Percentiles rank a stretch among this genome's conserved stretches.
Conservation (phyloP, 805 yeast species). For the Clavispora phyllophila region DNA sequence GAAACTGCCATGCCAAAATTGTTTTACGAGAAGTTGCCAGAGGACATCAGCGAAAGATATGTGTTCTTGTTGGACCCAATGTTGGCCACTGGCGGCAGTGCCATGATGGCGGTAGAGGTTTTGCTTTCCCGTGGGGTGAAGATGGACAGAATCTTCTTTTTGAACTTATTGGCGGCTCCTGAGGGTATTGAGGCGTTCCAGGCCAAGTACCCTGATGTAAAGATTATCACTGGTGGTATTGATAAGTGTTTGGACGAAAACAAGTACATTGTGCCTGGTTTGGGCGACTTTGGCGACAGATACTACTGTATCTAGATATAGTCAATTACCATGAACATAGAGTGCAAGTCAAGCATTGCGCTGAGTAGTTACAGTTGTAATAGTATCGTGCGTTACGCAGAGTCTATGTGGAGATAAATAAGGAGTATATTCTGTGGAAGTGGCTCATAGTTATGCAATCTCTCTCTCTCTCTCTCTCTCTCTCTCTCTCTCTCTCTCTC, state of each 20-base stretch:
- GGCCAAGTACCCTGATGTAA: conserved; percentile 73
- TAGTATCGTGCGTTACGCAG: no score
- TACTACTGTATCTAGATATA: conserved; percentile 73
- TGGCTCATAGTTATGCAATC: no score
- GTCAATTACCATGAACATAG: no score
- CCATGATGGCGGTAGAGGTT: conserved; percentile 94
- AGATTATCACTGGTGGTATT: conserved; percentile 88
- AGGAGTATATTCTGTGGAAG: no score
- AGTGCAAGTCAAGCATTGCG: no score
- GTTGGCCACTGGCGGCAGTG: conserved; percentile 99
- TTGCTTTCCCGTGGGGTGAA: conserved; percentile 81
- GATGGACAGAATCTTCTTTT: conserved; percentile 79
- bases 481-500: no score
- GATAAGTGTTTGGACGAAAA: conserved; percentile 83
- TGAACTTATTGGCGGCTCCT: conserved; percentile 90
- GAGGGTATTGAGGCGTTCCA: conserved; percentile 85
- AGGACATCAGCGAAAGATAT: conserved; percentile 81
- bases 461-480: no score
- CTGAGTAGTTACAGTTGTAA: no score
- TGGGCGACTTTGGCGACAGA: conserved; percentile 98
- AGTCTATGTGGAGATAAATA: no score
- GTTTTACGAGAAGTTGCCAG: conserved; percentile 91
- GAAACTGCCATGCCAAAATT: conserved; percentile 92
- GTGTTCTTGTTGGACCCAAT: conserved; percentile 93
- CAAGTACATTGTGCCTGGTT: conserved; percentile 86